Conservation (phyloP, 1,284 basidiomycete species). For the Amylostereum areolatum region DNA sequence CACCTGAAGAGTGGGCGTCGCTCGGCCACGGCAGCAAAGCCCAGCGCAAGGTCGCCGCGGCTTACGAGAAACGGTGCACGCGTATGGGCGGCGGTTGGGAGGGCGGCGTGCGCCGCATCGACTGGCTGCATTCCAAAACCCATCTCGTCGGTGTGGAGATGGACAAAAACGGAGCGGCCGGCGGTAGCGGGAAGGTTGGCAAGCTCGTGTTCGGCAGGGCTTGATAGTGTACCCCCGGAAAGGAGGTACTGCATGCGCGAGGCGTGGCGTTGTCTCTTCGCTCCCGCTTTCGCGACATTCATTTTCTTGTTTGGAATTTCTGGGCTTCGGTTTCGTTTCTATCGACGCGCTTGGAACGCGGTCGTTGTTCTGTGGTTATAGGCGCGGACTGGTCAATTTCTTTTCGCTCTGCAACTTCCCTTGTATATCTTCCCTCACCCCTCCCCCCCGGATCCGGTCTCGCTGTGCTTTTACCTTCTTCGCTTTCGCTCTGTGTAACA, state of each 20-base stretch:
- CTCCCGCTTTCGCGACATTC: neutral
- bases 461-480: neutral
- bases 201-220: constrained; percentile 44
- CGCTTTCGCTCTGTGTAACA: constrained; percentile 1
- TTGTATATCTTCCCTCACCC: no score
- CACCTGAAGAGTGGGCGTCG: constrained; percentile 57
- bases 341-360: neutral
- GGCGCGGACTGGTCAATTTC: constrained; percentile 4
- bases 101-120: constrained; percentile 55
- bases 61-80: constrained; percentile 57
- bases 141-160: constrained; percentile 57
- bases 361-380: constrained; percentile 1
- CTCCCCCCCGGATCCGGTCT: neutral
- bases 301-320: neutral
- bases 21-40: constrained; percentile 48
- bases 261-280: neutral
- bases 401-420: no score
- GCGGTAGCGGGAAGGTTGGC: constrained; percentile 32
- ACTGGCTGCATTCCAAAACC: constrained; percentile 61
- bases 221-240: no score
- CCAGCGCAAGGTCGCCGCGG: constrained; percentile 49
- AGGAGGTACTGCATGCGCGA: neutral
- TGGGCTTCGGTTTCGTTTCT: constrained; percentile 1
- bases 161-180: constrained; percentile 37
- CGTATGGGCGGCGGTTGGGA: constrained; percentile 63